Percentiles rank a stretch among this genome's conserved stretches.
These are phyloP conservation scores for Cercospora beticola DNA, from an alignment of 2,329 filamentous ascomycete species.

Conservation along the genomic window DNA sequence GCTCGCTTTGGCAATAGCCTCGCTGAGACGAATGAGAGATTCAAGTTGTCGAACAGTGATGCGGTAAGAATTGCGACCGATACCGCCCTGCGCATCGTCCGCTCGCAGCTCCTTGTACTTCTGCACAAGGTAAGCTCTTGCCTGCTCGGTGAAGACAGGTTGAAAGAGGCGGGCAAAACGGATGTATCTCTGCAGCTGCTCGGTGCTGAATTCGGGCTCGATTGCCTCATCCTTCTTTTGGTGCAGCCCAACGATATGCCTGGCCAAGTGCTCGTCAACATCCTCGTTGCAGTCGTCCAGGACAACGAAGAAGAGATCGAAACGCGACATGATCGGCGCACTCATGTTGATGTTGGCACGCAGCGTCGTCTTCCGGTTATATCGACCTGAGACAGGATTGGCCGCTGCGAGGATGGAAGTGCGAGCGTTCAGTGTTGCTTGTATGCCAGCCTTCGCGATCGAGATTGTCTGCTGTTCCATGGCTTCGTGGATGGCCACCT, in stretches of 20 bases:
- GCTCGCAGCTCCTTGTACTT: slow-evolving; percentile 94
- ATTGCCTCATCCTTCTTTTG: slow-evolving; percentile 89
- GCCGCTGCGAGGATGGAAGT: slow-evolving; percentile 94
- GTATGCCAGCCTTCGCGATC: slow-evolving; percentile 97
- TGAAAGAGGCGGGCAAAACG: slow-evolving; percentile 93
- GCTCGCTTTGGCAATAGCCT: slow-evolving; percentile 98
- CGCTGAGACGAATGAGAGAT: slow-evolving; percentile 89
- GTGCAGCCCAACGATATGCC: slow-evolving; percentile 93
- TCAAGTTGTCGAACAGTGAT: slow-evolving; percentile 97
- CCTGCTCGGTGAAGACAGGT: slow-evolving; percentile 85
- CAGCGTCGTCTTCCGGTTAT: slow-evolving; percentile 93
- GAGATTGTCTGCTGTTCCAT: slow-evolving; percentile 99
- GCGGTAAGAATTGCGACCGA: slow-evolving; percentile 92
- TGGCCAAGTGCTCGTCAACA: slow-evolving; percentile 84
- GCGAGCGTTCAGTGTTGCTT: slow-evolving; percentile 92
- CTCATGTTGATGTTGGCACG: slow-evolving; percentile 98
- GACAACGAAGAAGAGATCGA: slow-evolving; percentile 97
- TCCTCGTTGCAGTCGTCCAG: slow-evolving; percentile 94
- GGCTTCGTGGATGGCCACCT: slow-evolving; percentile 98
- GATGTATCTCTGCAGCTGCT: slow-evolving; percentile 95
- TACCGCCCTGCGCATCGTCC: slow-evolving; percentile 89
- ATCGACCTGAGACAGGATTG: slow-evolving; percentile 93
- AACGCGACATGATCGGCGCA: slow-evolving; percentile 98
- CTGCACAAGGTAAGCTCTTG: slow-evolving; percentile 78
- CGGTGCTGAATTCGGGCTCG: slow-evolving; percentile 89